Conservation (phyloP, 768 basidiomycete genomes). For the Amanita thiersii region DNA sequence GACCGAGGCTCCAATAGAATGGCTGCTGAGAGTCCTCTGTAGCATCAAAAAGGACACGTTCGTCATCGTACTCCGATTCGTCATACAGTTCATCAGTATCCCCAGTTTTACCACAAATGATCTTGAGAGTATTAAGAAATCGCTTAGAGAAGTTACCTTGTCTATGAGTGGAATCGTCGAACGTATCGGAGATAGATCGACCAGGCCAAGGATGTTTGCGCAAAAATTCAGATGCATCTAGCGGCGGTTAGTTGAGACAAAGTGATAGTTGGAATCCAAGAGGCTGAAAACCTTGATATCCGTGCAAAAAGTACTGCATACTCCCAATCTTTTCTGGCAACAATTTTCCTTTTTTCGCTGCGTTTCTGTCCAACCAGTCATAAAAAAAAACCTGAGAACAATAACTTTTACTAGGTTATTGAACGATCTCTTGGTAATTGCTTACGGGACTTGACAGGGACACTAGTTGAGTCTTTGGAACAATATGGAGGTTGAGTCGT, state of each 20-base stretch:
- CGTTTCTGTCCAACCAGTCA: conserved; percentile 82
- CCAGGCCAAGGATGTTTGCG: conserved; percentile 86
- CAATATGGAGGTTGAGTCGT: conserved; percentile 68
- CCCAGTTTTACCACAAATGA: conserved; percentile 83
- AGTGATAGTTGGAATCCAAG: neutral
- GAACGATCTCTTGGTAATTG: conserved; percentile 11
- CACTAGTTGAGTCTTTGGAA: conserved; percentile 80
- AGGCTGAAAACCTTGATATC: conserved; percentile 52
- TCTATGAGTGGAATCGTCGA: conserved; percentile 76
- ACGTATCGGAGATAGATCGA: conserved; percentile 75
- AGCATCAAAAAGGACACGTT: conserved; percentile 58
- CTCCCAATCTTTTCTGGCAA: conserved; percentile 87
- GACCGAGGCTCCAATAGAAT: conserved; percentile 75
- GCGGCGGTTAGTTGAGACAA: neutral
- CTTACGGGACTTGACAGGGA: conserved; percentile 69
- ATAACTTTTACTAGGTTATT: conserved; percentile 5
- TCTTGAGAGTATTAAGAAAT: conserved; percentile 57
- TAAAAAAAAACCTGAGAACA: conserved; percentile 80
- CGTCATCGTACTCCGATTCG: conserved; percentile 69
- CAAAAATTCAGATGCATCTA: conserved; percentile 85
- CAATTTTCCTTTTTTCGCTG: conserved; percentile 74
- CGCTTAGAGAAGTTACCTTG: conserved; percentile 63
- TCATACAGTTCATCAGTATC: conserved; percentile 62
- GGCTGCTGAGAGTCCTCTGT: conserved; percentile 48
- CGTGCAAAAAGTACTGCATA: conserved; percentile 84